phyloP scores from a whole-genome alignment of 257 asterid species.

The Rhazya stricta region DNA sequence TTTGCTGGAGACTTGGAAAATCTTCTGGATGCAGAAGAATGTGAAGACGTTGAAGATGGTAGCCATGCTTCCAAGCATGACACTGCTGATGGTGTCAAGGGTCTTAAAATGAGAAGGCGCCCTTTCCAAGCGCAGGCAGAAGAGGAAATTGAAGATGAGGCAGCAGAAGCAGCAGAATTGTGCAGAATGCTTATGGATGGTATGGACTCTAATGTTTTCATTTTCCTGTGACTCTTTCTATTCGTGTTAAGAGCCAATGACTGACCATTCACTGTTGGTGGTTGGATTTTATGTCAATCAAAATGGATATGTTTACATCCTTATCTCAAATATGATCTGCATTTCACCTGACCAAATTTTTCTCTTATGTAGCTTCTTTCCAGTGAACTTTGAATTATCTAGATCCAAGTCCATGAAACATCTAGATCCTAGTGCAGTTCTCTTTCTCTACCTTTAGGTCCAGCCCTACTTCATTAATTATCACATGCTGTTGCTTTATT shows the following conservation, averaged over 20 bases:
- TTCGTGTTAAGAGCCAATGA: neutral
- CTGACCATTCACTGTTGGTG: neutral
- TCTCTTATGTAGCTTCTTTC: neutral
- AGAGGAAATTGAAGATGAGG: conserved; percentile 94
- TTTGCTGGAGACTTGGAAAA: conserved; percentile 99
- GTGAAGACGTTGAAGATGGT: conserved; percentile 81
- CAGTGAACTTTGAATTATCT: neutral
- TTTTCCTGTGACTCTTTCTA: neutral
- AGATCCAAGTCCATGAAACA: neutral
- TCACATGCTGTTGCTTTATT: neutral
- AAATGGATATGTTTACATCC: neutral
- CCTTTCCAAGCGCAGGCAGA: conserved; percentile 79
- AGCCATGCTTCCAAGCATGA: conserved; percentile 61
- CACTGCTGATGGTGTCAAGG: conserved; percentile 67
- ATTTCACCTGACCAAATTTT: neutral
- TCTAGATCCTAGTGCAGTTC: neutral
- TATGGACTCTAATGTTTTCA: conserved; percentile 17
- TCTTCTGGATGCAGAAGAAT: conserved; percentile 94
- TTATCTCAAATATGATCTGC: neutral
- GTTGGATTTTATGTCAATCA: neutral
- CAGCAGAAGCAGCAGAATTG: conserved; percentile 91
- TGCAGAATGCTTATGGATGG: conserved; percentile 99
- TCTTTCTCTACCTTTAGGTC: neutral
- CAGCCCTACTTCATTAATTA: too few species aligned
- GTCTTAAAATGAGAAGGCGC: conserved; percentile 87